Base-by-base conservation (phyloP, 805 yeast genomes). In the Scheffersomyces stipitis region DNA sequence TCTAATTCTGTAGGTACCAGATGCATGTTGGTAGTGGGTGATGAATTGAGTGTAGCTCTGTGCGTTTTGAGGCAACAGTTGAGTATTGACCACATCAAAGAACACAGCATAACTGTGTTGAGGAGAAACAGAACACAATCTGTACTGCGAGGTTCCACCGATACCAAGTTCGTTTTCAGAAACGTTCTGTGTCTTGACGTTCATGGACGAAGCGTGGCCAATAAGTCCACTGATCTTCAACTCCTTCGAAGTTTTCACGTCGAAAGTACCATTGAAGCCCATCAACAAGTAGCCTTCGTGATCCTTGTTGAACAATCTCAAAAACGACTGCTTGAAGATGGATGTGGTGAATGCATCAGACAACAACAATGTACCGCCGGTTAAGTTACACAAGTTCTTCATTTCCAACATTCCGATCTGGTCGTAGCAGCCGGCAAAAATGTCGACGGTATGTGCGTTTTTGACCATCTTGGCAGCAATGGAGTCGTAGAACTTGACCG, bases 261-360 rank as follows among this genome's bases (percentile, higher is more conserved):
- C 90, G 57, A 93, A 67, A 24, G 81, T 76, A 43, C 95, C 97
- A 58, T 87, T 90, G 75, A 87, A 86, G 23, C 95, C 96, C 85
- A 86, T 86, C 47, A 80, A 76, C 58, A 95, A 76, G 62, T 75
- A 85, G 35, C 96, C 96, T 38, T 83, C 90, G 31, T 78, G 85
- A 60, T 93, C 98, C 58, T 86, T 89, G 51, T 78, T 74, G 71
- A 90, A 93, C 49, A 89, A 73, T 59, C 95, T 83, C 60, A 87
- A 78, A 64, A 86, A 85, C 12, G 96, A 84, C 66, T 90, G 96
- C 61, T 89, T 88, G 75, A 90, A 90, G 49, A 90, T 89, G 6
- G 96, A 83, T 10, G 97, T 90, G 28, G 95, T 88, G 70, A 91
- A 91, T 8, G 96, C 89, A 69, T 90, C 98, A 3, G 95, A 77